Base-by-base conservation (phyloP, 305 asterid species). In the Stenogyne calaminthoides region DNA sequence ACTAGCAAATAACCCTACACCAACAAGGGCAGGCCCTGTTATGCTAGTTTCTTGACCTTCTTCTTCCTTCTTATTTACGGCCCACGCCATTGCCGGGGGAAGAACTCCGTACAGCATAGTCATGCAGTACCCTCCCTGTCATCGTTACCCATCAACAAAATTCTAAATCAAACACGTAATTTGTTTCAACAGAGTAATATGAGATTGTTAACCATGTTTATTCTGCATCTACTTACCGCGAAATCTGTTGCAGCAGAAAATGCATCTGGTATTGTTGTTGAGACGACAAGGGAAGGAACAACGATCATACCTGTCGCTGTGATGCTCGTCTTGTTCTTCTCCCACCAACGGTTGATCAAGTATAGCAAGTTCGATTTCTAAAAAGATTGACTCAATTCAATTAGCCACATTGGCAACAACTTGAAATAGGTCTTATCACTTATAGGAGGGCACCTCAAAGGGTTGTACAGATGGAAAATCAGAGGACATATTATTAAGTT, bases 71-170 rank as follows among this genome's bases (percentile, higher is more conserved):
- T 39, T 39, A 67, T 79, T 80, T 87, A 83, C 74, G 68, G 93
- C 88, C 93, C 95, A 91, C 16, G 96, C 97, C 95, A 89, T 92
- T 1, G 88, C 89, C 14, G 96, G 98, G 34, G 97, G 97, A 66
- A 88, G 90, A 64, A 89, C 84, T 54, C 96, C 96, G 22, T 84
- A 92, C 66, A 92, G 74, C 83, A 89, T 72, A 55, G 95, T 86
- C 97, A 93, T 93, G 89, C 97, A 89, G 77, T 93, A 91, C 11
- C 96, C 96, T 52, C 98, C 97, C 98, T 91, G 87, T 20, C 60
- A 54, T 9, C 62, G 3, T 20, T 40, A n/a, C 11, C 61, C 22
- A 2, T 39, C 44, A 5, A 32, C 57, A 0, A n/a, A n/a, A 15
- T 15, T 51, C 25, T 15, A 51, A 15, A 51, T 51, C 27, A 55